phyloP scores from a whole-genome alignment of 345 rosid genomes.

The Adansonia digitata region DNA sequence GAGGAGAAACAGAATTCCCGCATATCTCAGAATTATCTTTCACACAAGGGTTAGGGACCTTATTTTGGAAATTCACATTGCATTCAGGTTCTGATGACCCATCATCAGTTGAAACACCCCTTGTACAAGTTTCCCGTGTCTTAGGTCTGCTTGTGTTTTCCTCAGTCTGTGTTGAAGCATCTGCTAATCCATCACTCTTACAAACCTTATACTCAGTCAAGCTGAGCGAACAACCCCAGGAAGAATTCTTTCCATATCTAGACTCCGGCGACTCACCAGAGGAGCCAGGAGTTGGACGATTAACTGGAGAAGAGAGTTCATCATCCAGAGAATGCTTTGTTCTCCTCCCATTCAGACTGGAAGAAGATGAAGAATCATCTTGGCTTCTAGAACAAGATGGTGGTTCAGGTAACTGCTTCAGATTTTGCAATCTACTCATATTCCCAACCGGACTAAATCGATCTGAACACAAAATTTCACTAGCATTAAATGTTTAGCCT shows the following conservation, averaged over 20 bases:
- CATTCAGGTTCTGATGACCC: slow-evolving; percentile 41
- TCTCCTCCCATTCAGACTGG: slow-evolving; percentile 65
- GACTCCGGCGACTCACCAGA: slow-evolving; percentile 65
- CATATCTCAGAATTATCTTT: slow-evolving; percentile 47
- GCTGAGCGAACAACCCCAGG: slow-evolving; percentile 62
- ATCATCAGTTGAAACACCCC: slow-evolving; percentile 92
- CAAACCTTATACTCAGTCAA: slow-evolving; percentile 74
- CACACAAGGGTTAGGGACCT: slow-evolving; percentile 19
- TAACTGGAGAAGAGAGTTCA: slow-evolving; percentile 65
- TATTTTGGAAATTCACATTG: slow-evolving; percentile 27
- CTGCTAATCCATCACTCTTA: slow-evolving; percentile 62
- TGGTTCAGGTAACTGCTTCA: slow-evolving; percentile 67
- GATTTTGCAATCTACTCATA: slow-evolving; percentile 26
- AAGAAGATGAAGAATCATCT: slow-evolving; percentile 76
- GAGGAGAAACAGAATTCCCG: slow-evolving; percentile 58
- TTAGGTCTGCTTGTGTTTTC: slow-evolving; percentile 42
- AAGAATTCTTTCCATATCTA: slow-evolving; percentile 50
- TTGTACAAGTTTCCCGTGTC: slow-evolving; percentile 59
- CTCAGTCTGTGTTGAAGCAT: slow-evolving; percentile 96
- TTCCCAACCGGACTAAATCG: slow-evolving; percentile 40
- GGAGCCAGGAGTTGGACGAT: slow-evolving; percentile 44
- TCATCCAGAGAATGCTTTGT: slow-evolving; percentile 72
- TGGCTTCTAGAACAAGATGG: slow-evolving; percentile 66
- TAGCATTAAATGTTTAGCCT: not conserved
- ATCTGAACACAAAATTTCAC: slow-evolving; percentile 29